Conservation (phyloP, 2,329 filamentous ascomycete genomes). For the Xylariomycetidae sp. region DNA sequence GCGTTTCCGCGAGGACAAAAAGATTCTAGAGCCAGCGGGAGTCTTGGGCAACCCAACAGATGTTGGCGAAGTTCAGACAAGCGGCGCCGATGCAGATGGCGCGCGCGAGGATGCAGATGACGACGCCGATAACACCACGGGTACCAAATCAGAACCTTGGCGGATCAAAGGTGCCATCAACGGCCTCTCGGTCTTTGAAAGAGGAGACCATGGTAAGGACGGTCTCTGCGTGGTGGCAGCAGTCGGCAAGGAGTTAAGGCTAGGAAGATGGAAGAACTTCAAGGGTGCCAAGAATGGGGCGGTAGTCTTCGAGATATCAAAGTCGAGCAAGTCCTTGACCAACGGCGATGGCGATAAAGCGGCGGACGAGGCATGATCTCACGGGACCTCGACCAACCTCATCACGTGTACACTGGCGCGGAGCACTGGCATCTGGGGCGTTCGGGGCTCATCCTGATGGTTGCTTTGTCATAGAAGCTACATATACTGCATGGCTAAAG, state of each 20-base stretch:
- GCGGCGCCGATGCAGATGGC: conserved; percentile 13
- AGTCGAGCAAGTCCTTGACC: conserved; percentile 24
- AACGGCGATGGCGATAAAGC: conserved; percentile 17
- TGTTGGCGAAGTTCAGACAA: conserved; percentile 11
- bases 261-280: conserved; percentile 73
- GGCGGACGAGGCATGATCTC: conserved; percentile 2
- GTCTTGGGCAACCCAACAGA: conserved; percentile 45
- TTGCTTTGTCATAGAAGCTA: too few relatives aligned
- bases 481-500: too few relatives aligned
- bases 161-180: conserved; percentile 74
- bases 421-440: too few relatives aligned
- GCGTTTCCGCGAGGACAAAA: conserved; percentile 78
- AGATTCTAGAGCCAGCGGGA: conserved; percentile 66
- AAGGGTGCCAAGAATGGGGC: conserved; percentile 69
- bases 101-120: conserved; percentile 11
- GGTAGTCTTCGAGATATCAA: conserved; percentile 78
- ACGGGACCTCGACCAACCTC: background rate
- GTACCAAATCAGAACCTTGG: conserved; percentile 7
- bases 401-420: too few relatives aligned
- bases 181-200: conserved; percentile 79
- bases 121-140: conserved; percentile 10
- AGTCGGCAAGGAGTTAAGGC: conserved; percentile 76
- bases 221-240: conserved; percentile 82
- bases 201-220: conserved; percentile 67
- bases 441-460: too few relatives aligned